phyloP scores from a whole-genome alignment of 1,139 yeast genomes.

The Geotrichum australiense region DNA sequence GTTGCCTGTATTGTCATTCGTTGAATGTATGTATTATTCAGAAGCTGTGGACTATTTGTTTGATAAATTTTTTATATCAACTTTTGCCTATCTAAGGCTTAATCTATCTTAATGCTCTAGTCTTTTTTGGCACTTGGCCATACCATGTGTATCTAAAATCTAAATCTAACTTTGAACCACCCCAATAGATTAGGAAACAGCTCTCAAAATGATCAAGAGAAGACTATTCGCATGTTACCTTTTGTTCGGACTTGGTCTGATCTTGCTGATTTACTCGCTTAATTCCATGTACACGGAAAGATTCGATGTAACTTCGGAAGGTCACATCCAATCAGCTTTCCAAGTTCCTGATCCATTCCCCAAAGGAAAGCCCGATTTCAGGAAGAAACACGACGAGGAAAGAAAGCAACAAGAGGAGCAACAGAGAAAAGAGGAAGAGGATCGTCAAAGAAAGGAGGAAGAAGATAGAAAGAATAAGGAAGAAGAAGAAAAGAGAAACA shows the following conservation, averaged over 20 bases:
- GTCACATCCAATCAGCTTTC: conserved; percentile 12
- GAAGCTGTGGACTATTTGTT: too few relatives aligned
- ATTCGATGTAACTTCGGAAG: conserved; percentile 15
- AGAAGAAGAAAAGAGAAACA: background rate
- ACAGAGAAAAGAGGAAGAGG: conserved; percentile 1
- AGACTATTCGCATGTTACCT: conserved; percentile 18
- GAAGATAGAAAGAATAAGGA: conserved; percentile 5
- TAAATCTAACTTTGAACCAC: background rate
- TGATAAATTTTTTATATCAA: too few relatives aligned
- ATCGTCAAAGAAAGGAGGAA: background rate
- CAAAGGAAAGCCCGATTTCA: conserved; percentile 18
- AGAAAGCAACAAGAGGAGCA: conserved; percentile 5
- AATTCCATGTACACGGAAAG: conserved; percentile 15
- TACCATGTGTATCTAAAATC: background rate
- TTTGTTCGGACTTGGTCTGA: conserved; percentile 14
- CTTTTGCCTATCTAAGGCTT: too few relatives aligned
- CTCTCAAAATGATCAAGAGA: conserved; percentile 16
- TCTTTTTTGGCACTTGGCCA: background rate
- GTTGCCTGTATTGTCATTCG: too few relatives aligned
- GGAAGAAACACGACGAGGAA: conserved; percentile 17
- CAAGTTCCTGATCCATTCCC: conserved; percentile 19
- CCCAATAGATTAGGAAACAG: too few relatives aligned
- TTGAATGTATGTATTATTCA: too few relatives aligned
- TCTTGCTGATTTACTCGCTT: conserved; percentile 16
- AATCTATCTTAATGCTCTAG: too few relatives aligned